Conservation (phyloP, 164 flowering plant genomes). For the Dillenia suffruticosa region DNA sequence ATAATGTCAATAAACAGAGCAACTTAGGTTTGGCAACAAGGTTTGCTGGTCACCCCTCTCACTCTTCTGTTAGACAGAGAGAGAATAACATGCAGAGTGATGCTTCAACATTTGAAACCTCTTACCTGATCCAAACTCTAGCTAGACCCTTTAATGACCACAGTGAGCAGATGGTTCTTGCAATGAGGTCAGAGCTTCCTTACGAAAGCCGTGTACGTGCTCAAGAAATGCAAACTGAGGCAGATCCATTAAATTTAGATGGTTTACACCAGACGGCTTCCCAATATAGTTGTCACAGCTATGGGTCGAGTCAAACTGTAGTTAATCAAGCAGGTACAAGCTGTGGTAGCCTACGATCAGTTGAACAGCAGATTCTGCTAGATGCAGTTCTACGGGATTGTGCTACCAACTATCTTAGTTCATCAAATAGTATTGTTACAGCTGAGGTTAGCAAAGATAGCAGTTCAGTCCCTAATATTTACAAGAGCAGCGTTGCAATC, state of each 20-base stretch:
- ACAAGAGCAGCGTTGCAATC: conserved; percentile 12
- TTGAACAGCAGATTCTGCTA: conserved; percentile 23
- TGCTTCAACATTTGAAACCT: conserved; percentile 19
- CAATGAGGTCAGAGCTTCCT: conserved; percentile 14
- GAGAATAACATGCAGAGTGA: conserved; percentile 16
- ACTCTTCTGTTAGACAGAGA: conserved; percentile 15
- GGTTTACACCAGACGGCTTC: conserved; percentile 23
- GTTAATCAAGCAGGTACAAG: conserved; percentile 21
- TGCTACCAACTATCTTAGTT: conserved; percentile 7
- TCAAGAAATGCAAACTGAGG: conserved; percentile 30
- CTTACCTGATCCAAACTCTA: conserved; percentile 11
- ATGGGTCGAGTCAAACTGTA: conserved; percentile 15
- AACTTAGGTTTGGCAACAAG: conserved; percentile 20
- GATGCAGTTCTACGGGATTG: conserved; percentile 10
- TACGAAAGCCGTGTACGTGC: conserved; percentile 15
- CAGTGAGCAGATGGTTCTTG: conserved; percentile 12
- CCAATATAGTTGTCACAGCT: conserved; percentile 15
- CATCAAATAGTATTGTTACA: conserved; percentile 12
- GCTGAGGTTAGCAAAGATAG: conserved; percentile 15
- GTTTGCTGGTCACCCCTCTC: conserved; percentile 25
- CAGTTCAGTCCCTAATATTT: conserved; percentile 8
- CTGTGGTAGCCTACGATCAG: conserved; percentile 10
- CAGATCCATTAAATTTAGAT: conserved; percentile 26
- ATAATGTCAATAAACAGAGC: conserved; percentile 22
- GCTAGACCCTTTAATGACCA: conserved; percentile 13